Evolutionary conservation across 495 filamentous ascomycete genomes (phyloP), one percentile per base, ranked within the genome.

Genomic region (Trichoderma parareesei): DNA sequence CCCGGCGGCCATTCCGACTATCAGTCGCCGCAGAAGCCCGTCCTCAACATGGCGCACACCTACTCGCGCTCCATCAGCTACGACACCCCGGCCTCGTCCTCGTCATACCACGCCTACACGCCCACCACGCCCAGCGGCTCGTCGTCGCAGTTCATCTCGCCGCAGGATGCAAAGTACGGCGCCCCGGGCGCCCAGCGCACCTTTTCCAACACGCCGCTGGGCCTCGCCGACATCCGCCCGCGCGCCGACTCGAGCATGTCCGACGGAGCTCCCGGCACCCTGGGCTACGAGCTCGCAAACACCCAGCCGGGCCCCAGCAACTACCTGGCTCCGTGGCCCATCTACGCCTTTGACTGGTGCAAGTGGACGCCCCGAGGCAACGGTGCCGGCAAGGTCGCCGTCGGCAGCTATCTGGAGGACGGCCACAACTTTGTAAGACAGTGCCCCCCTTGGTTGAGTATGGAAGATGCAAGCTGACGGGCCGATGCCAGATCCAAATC

Each of bases 341-440:
- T 95, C 46, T 98, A 97, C 75, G 93, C 95, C 9, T 90, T 95
- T 67, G 95, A 99, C 79, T 99, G 95, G 95, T 99, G 94, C 76
- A 98, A 98, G 77, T 99, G 95, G 95, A 84, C 88, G n/a, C 85
- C 93, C 2, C 84, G 88, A 44, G 84, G 84, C 40, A 86, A 87
- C 62, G 84, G 87, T 48, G 91, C 90, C 10, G 94, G 94, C 33
- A 98, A 97, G 71, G 83, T 99, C 68, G 94, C 94, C 4, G 81
- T 98, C 59, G 94, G 93, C 65, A 98, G 95, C 78, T 98, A 97
- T 70, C 75, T 97, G 62, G 94, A 99, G 77, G 94, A 99, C 75
- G 92, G 91, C 10, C 95, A 98, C 72, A 99, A 99, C 70, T 98
- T 91, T 79, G 93, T 96, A 80, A 73, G 87, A 73, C n/a, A 33